Conservation (phyloP, 2,329 filamentous ascomycete genomes). For the Cladophialophora carrionii region DNA sequence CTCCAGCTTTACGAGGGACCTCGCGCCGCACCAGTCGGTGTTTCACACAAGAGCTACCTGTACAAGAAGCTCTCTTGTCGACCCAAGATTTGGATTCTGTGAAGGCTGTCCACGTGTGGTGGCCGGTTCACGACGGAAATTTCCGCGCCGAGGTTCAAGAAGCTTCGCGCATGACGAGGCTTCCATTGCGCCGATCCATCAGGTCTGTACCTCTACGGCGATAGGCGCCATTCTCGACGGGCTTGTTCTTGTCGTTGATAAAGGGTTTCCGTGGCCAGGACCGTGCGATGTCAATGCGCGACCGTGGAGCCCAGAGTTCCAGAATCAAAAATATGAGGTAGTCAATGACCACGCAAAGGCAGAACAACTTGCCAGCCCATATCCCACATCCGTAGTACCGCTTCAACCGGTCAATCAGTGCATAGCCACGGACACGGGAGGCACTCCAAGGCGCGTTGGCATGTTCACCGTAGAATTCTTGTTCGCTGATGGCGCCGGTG, state of each 20-base stretch:
- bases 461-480: constrained; percentile 85
- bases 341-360: constrained; percentile 89
- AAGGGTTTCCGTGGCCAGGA: constrained; percentile 82
- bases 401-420: constrained; percentile 91
- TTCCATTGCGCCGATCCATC: constrained; percentile 40
- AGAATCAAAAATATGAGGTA: constrained; percentile 87
- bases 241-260: constrained; percentile 41
- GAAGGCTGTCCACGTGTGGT: constrained; percentile 34
- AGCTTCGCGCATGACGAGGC: constrained; percentile 32
- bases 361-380: constrained; percentile 97
- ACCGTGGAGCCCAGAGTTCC: constrained; percentile 82
- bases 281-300: constrained; percentile 82
- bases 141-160: constrained; percentile 5
- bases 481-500: constrained; percentile 78
- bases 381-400: constrained; percentile 97
- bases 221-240: constrained; percentile 36
- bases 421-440: constrained; percentile 72
- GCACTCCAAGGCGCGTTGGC: constrained; percentile 70
- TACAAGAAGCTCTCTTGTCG: background rate
- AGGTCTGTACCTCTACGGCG: constrained; percentile 35
- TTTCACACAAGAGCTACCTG: background rate
- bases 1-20: background rate
- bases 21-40: background rate
- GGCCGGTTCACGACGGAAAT: constrained; percentile 10
- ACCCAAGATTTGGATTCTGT: background rate